Conservation (phyloP, 2,329 filamentous ascomycete genomes). For the Phoma herbarum region DNA sequence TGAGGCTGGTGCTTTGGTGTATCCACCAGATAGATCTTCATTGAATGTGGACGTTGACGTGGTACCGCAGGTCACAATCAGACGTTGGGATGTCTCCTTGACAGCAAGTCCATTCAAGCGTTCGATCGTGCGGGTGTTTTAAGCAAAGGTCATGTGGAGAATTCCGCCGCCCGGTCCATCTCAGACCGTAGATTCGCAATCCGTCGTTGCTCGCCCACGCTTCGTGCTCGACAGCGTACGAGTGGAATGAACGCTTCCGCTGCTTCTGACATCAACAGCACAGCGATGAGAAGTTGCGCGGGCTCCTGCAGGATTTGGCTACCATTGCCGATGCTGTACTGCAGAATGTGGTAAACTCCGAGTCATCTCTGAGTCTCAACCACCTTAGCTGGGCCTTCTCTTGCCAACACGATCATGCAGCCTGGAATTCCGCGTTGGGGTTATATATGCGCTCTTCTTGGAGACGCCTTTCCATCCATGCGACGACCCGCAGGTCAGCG, state of each 20-base stretch:
- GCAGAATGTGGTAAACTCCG: no score
- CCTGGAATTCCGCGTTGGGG: neutral
- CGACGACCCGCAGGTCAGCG: neutral
- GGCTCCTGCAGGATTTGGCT: neutral
- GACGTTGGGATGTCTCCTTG: neutral
- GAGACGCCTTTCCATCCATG: neutral
- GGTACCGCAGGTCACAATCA: neutral
- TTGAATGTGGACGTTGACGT: constrained; percentile 1
- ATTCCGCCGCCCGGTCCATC: no score
- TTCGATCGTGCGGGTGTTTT: neutral
- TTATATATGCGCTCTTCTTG: neutral
- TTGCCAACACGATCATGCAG: neutral
- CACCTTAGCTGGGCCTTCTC: neutral
- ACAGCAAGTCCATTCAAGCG: neutral
- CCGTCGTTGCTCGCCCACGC: neutral
- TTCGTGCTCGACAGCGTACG: neutral
- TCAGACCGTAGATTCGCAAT: neutral
- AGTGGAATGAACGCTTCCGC: neutral
- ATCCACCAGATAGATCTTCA: constrained; percentile 7
- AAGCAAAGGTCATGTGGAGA: no score
- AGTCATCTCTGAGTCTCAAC: no score
- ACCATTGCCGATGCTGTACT: no score
- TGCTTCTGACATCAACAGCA: no score
- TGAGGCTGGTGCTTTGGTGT: constrained; percentile 5
- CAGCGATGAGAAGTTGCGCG: neutral